These are phyloP conservation scores for Myxozyma geophila DNA, from an alignment of 805 yeast genomes.

Conservation along the genomic window DNA sequence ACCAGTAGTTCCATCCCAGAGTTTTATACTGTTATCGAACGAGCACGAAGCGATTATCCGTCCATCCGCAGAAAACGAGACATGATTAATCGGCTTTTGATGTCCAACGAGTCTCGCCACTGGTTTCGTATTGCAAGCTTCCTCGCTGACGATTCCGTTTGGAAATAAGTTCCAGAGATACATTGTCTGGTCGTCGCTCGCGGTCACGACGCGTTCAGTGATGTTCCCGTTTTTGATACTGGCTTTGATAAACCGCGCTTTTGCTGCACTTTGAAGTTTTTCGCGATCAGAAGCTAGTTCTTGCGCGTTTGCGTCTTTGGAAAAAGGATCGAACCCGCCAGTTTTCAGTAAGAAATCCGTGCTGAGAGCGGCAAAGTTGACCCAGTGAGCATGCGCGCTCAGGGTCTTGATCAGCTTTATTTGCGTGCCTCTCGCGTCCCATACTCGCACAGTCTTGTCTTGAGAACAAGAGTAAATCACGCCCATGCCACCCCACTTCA, in stretches of 20 bases:
- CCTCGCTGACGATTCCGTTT: constrained; percentile 14
- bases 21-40: constrained; percentile 90
- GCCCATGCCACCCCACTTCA: constrained; percentile 95
- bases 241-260: constrained; percentile 63
- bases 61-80: constrained; percentile 94
- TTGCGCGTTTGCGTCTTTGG: constrained; percentile 38
- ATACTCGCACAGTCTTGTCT: constrained; percentile 88
- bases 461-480: constrained; percentile 87
- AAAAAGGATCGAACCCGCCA: constrained; percentile 77
- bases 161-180: constrained; percentile 88
- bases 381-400: constrained; percentile 96
- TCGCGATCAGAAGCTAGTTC: constrained; percentile 29
- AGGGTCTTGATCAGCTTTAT: constrained; percentile 54
- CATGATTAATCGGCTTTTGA: constrained; percentile 95
- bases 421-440: constrained; percentile 59
- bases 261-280: constrained; percentile 62
- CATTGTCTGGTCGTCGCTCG: constrained; percentile 97
- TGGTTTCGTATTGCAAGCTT: constrained; percentile 71
- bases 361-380: constrained; percentile 87
- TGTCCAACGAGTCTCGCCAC: constrained; percentile 95
- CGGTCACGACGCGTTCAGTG: constrained; percentile 85
- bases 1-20: constrained; percentile 96
- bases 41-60: constrained; percentile 88
- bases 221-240: constrained; percentile 60
- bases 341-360: constrained; percentile 86